Base-by-base conservation (phyloP, 2,329 filamentous ascomycete species). In the Alternaria incomplexa region DNA sequence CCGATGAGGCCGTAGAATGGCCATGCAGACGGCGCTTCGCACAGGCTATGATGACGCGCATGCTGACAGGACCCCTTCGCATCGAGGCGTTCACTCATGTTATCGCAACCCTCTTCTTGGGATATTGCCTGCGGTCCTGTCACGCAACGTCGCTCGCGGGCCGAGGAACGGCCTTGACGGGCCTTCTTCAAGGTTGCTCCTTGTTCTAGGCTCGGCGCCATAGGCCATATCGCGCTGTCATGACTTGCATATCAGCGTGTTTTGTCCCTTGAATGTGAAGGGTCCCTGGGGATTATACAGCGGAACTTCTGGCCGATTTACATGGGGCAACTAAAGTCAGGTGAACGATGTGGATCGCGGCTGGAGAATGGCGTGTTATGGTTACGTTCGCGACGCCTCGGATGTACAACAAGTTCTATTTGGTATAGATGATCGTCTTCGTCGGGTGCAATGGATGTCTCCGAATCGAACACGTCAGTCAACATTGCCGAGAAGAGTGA, bases 91-190 rank as follows among this genome's bases (percentile, higher is more conserved):
- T 40, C 48, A 40, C 36, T 30, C 36, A 22, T 40, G 17, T 23
- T 36, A 25, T 40, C 48, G 48, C 12, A 40, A 36, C 22, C n/a
- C 30, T 52, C 48, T 22, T 52, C 48, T 65, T 58, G 57, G 57
- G 52, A 40, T 36, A 40, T 25, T 52, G 48, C 30, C 48, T 52
- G 48, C 17, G 43, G 22, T 50, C 54, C 47, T 58, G 63, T 67
- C 56, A 60, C 54, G 57, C 62, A 54, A 59, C 67, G 44, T 59
- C 23, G 45, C 30, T 55, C 23, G 45, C 26, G 25, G 45, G 17
- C 45, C 62, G 55, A 62, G 11, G 46, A 56, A 48, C 44, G 30
- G 23, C 28, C 25, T 17, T 55, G 43, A 59, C 55, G 50, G 30
- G 43, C 59, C 45, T 48, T 50, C 56, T 50, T 22, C 56, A 43